Conservation (phyloP, 2,329 filamentous ascomycete species). For the Fusarium citri region DNA sequence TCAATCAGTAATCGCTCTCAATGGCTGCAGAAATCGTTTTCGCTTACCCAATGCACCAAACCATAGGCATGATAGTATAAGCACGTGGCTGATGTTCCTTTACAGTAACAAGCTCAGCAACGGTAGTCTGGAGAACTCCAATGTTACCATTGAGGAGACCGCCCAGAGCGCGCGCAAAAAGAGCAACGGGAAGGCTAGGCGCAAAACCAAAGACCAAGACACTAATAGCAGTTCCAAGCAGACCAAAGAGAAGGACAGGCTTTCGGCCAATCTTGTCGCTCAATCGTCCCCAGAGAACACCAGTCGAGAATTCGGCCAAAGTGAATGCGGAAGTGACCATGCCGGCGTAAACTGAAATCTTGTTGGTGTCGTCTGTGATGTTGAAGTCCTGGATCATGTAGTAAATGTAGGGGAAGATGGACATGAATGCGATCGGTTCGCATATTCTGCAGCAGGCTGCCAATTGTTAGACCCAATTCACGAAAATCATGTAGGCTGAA, state of each 20-base stretch:
- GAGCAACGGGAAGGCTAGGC: conserved; percentile 80
- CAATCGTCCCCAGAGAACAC: conserved; percentile 91
- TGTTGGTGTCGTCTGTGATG: conserved; percentile 80
- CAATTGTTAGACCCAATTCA: conserved; percentile 22
- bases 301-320: conserved; percentile 92
- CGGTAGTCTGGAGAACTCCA: conserved; percentile 93
- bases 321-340: conserved; percentile 98
- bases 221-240: conserved; percentile 90
- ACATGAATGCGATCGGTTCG: conserved; percentile 99
- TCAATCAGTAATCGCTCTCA: conserved; percentile 40
- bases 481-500: background rate
- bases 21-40: background rate
- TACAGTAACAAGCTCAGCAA: conserved; percentile 90
- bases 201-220: conserved; percentile 95
- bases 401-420: conserved; percentile 98
- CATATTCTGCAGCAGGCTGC: conserved; percentile 92
- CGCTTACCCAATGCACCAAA: conserved; percentile 91
- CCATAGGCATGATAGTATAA: conserved; percentile 97
- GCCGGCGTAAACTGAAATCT: conserved; percentile 92
- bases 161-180: conserved; percentile 88
- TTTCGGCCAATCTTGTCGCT: conserved; percentile 95
- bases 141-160: conserved; percentile 97
- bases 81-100: conserved; percentile 95
- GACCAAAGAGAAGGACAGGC: conserved; percentile 88
- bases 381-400: conserved; percentile 96